Base-by-base conservation (phyloP, 208 protist genomes). In the Naegleria fowleri region DNA sequence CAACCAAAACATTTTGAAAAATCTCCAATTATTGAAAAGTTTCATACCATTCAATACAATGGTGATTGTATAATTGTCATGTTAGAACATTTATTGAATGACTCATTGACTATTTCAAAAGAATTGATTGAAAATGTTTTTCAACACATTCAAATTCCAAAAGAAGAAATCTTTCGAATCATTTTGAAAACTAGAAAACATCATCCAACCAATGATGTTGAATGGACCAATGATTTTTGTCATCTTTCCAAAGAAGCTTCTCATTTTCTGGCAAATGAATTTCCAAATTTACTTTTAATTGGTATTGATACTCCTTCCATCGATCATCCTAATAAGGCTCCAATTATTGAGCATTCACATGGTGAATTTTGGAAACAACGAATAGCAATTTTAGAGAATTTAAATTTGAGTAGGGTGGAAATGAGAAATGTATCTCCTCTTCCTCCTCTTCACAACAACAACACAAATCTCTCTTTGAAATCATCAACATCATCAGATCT, bases 351-450 rank as follows among this genome's bases (percentile, higher is more conserved):
- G 5, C 51, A 92, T 87, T 67, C 91, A 22, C 96, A 96, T 76
- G 93, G 92, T 89, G 91, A 87, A 29, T 84, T 97, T 51, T 94
- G 95, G 87, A 91, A 90, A 3, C 43, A 92, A 22, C 93, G 95
- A 19, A 93, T 97, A 7, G 96, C 96, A 19, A 95, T 96, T 39
- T 89, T 97, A 9, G 95, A 96, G 90, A 96, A 96, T 79, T 90
- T 97, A 40, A 59, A 92, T 67, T 95, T 92, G 5, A 5, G 22
- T 13, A 59, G 5, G 6, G 9, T 86, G 3, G 25, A n/a, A n/a
- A n/a, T n/a, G 19, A 33, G 84, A 88, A n/a, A 67, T 33, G 58
- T n/a, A n/a, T n/a, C n/a, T n/a, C n/a, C n/a, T n/a, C n/a, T n/a
- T n/a, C n/a, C n/a, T n/a, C n/a, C n/a, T n/a, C n/a, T n/a, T n/a